Base-by-base conservation (phyloP, 2,329 filamentous ascomycete genomes). In the Penicillium sp. region DNA sequence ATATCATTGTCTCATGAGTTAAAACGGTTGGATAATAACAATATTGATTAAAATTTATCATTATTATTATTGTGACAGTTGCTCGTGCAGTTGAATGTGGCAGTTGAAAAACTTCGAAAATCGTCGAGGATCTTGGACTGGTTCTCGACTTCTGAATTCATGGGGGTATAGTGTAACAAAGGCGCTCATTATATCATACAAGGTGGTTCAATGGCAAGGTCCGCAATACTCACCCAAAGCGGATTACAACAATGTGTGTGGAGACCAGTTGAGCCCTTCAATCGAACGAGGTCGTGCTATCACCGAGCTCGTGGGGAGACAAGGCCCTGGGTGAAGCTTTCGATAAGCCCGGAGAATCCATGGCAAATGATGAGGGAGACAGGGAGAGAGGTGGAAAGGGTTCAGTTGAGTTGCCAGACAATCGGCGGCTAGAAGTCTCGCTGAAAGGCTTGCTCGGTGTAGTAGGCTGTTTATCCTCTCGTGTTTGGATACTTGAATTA, bases 331-430 rank as follows among this genome's bases (percentile, higher is more conserved):
- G 54, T 1, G 61, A 61, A 10, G 45, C 16, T 16, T 36, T 42
- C 3, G 50, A 46, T 19, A 50, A 9, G 19, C 29, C 45, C 8
- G 53, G 51, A 19, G 56, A 53, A 23, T 41, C 45, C 16, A 51
- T 27, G 3, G 42, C 39, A 26, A 56, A n/a, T 13, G 53, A 54
- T 26, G 53, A 51, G 35, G 46, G 48, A 3, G 56, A 51, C 43
- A 56, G 16, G 23, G 46, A 51, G 42, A 74, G 60, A 11, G 69
- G 61, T 8, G 71, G 71, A 30, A 74, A 74, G 11, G 71, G 71
- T 36, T 74, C 70, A 4, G 56, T 67, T 49, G 63, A 56, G 13
- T 63, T 56, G n/a, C 47, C 55, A 10, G 58, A 57, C 30, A 55
- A 53, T 34, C 47, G 60, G 39, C 44, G 55, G 42, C 35, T 57